Conservation (phyloP, 345 rosid genomes). For the Hibiscus tridactylites region DNA sequence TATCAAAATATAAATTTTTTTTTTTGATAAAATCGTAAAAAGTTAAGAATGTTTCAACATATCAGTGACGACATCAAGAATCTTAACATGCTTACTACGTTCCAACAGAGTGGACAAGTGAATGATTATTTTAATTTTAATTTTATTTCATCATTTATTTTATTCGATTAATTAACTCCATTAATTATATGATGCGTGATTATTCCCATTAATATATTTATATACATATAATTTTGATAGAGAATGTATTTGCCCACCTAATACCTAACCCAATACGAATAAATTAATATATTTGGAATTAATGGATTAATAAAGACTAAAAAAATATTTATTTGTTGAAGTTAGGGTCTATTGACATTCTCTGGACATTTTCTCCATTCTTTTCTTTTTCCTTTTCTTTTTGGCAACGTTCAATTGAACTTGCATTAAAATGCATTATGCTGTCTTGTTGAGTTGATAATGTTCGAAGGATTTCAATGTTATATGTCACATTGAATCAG, state of each 20-base stretch:
- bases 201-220: too few relatives aligned
- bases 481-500: neutral
- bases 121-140: constrained; percentile 6
- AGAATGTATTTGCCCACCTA: constrained; percentile 30
- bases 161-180: neutral
- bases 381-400: neutral
- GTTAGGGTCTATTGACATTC: constrained; percentile 18
- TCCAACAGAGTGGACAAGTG: constrained; percentile 23
- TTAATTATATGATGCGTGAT: neutral
- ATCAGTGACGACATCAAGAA: constrained; percentile 3
- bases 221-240: neutral
- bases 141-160: neutral
- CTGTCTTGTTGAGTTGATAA: neutral
- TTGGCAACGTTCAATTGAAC: neutral
- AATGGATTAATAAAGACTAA: neutral
- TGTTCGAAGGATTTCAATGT: neutral
- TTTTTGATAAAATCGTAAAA: neutral
- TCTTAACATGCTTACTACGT: constrained; percentile 21
- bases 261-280: constrained; percentile 25
- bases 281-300: neutral
- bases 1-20: too few relatives aligned
- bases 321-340: constrained; percentile 5
- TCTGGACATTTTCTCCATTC: neutral
- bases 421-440: neutral
- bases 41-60: neutral